A percentile compares a stretch with the other conserved stretches of the same genome.
phyloP scores from a whole-genome alignment of 1,284 basidiomycete genomes.

The Papiliotrema laurentii region DNA sequence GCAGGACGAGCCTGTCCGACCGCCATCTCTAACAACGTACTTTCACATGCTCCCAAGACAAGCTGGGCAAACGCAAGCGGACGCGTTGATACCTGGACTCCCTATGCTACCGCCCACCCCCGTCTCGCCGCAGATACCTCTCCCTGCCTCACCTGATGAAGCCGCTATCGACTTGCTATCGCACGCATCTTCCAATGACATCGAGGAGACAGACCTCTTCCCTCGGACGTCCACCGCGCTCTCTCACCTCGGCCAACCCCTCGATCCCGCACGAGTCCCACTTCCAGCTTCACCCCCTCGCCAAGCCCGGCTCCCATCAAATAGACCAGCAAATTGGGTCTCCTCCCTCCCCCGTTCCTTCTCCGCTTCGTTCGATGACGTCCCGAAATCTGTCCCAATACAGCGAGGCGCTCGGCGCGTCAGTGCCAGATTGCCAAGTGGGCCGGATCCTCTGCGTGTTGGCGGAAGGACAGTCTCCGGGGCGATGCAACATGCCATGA shows the following conservation, averaged over 20 bases:
- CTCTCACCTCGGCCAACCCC: not conserved
- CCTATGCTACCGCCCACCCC: not conserved
- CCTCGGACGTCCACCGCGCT: not conserved
- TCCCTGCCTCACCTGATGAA: not conserved
- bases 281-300: not conserved
- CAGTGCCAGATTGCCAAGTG: slow-evolving; percentile 1
- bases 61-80: too few species aligned
- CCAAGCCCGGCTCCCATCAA: not conserved
- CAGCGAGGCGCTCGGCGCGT: not conserved
- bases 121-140: not conserved
- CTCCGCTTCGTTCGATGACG: not conserved
- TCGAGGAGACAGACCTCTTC: not conserved
- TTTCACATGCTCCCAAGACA: too few species aligned
- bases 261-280: not conserved
- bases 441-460: not conserved
- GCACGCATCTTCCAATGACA: not conserved
- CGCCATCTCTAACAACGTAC: too few species aligned
- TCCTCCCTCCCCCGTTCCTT: not conserved
- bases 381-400: not conserved
- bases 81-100: too few species aligned
- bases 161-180: not conserved
- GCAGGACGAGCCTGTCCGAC: too few species aligned
- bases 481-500: slow-evolving; percentile 6
- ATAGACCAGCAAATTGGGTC: not conserved
- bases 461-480: slow-evolving; percentile 4